Evolutionary conservation across 495 filamentous ascomycete species (phyloP).

Genomic region (Podospora tetraspora): DNA sequence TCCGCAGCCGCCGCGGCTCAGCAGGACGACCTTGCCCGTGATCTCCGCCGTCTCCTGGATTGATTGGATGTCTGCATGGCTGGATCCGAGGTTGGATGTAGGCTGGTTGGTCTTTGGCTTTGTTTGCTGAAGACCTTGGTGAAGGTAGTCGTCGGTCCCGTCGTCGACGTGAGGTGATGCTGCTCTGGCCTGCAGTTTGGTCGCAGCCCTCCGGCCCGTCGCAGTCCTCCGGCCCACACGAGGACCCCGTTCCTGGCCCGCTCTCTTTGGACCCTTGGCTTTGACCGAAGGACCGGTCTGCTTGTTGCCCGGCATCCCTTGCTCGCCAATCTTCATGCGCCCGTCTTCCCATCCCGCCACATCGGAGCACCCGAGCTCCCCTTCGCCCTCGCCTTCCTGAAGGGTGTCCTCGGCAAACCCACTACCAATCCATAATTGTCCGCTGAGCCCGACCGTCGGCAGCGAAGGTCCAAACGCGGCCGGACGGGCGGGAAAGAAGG

Average conservation of each 20-base stretch:
- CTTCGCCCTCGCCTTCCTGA: slow-evolving; percentile 60
- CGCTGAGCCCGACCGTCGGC: slow-evolving; percentile 69
- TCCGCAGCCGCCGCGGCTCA: slow-evolving; percentile 90
- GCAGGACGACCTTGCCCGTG: slow-evolving; percentile 79
- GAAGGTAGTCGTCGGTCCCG: slow-evolving; percentile 88
- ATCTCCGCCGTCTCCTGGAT: slow-evolving; percentile 94
- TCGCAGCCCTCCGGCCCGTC: slow-evolving; percentile 21
- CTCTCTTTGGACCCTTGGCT: slow-evolving; percentile 17
- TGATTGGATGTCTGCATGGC: slow-evolving; percentile 90
- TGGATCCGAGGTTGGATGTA: slow-evolving; percentile 38
- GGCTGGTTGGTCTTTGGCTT: slow-evolving; percentile 28
- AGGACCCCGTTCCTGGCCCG: slow-evolving; percentile 20
- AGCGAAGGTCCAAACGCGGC: slow-evolving; percentile 87
- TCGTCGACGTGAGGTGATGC: slow-evolving; percentile 49
- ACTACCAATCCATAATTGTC: slow-evolving; percentile 83
- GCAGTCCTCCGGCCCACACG: slow-evolving; percentile 22
- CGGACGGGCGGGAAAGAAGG: slow-evolving; percentile 87
- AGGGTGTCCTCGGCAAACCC: slow-evolving; percentile 74
- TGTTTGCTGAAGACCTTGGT: slow-evolving; percentile 52
- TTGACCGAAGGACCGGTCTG: slow-evolving; percentile 4
- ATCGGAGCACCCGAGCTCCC: slow-evolving; percentile 96
- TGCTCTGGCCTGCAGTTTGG: slow-evolving; percentile 20
- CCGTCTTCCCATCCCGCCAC: slow-evolving; percentile 79
- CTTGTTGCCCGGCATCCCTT: slow-evolving; percentile 21
- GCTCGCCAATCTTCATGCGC: slow-evolving; percentile 20